Conservation (phyloP, 2,329 filamentous ascomycete species). For the Fusarium hainanense region DNA sequence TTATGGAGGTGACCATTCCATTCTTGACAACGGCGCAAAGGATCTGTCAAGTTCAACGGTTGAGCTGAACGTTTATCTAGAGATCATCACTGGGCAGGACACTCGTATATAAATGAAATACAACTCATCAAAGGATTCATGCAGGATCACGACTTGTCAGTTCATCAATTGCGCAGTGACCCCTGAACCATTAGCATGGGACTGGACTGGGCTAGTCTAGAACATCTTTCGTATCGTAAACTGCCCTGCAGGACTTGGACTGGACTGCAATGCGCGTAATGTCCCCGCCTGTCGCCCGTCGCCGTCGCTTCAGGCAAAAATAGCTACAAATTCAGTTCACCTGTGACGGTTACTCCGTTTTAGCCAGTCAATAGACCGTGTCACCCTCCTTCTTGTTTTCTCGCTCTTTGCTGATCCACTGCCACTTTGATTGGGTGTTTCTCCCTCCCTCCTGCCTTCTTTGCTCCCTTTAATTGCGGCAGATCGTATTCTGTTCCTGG, state of each 20-base stretch:
- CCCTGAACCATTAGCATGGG: constrained; percentile 19
- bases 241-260: background rate
- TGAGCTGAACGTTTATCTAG: no score
- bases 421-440: constrained; percentile 30
- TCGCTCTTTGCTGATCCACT: constrained; percentile 23
- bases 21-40: constrained; percentile 22
- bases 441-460: constrained; percentile 23
- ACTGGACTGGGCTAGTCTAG: background rate
- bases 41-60: constrained; percentile 1
- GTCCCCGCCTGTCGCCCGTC: background rate
- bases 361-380: constrained; percentile 31
- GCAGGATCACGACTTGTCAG: background rate
- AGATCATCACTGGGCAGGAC: no score
- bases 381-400: constrained; percentile 31
- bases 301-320: constrained; percentile 17
- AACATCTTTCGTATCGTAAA: constrained; percentile 10
- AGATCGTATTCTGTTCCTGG: constrained; percentile 12
- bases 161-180: background rate
- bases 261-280: constrained; percentile 26
- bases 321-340: constrained; percentile 20
- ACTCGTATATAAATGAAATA: background rate
- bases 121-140: background rate
- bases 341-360: constrained; percentile 22
- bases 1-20: constrained; percentile 16
- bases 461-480: constrained; percentile 34